Base-by-base conservation (phyloP, 441 rosid species). In the Bruguiera hainesii region DNA sequence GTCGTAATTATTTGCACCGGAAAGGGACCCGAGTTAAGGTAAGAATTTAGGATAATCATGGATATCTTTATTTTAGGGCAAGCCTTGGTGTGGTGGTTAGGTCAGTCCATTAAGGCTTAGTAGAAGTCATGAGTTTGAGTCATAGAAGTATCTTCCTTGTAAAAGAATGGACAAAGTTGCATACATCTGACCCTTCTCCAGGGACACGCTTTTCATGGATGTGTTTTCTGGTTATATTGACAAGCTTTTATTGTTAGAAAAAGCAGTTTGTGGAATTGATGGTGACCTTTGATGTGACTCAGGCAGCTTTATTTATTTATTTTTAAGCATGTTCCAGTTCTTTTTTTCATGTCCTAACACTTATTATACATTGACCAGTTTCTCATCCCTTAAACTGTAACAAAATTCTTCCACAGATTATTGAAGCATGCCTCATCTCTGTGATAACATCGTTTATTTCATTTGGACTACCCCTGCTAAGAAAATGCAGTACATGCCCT, bases 371-470 rank as follows among this genome's bases (percentile, higher is more conserved):
- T 52, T 53, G 57, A 3, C 57, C 5, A 20, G 26, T 53, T 25
- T 30, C 30, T n/a, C 35, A 59, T 3, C 64, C 60, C 46, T 42
- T 53, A 20, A 51, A 23, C n/a, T 9, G 9, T 26, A 61, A 59
- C 42, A 50, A 49, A 37, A 53, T 18, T 31, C 48, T 60, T 66
- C 73, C 55, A 70, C 91, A 95, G 99, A 86, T 95, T 71, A 84
- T 88, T 79, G 99, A 95, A 87, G 99, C 97, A 55, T 95, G 99
- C 81, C 81, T 89, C 61, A 87, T 95, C 83, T 95, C 99, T 33
- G 72, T 90, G 59, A 70, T 95, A 75, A 95, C 98, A 29, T 95
- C 99, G 46, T 75, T 80, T 74, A 82, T 92, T 78, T 95, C 99
- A 25, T 95, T 95, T 70, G 98, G 99, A 65, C 71, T 95, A 65